A percentile compares a stretch with the other conserved stretches of the same genome.
These are phyloP conservation scores for Pseudogymnoascus sp. DNA, from an alignment of 2,329 filamentous ascomycete genomes.

Conservation along the genomic window DNA sequence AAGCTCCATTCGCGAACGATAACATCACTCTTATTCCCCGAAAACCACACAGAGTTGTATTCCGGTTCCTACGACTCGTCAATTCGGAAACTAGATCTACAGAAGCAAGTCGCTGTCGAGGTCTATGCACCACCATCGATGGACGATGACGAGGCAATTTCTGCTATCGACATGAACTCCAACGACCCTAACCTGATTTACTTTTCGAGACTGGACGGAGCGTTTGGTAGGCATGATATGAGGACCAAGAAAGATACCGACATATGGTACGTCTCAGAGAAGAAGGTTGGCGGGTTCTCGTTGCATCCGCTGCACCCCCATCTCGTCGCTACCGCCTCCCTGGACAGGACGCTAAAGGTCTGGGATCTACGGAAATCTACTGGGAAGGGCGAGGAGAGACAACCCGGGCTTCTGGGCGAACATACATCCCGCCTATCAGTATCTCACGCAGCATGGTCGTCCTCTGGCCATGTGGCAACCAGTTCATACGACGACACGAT, in stretches of 20 bases:
- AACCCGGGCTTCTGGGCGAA: slow-evolving; percentile 68
- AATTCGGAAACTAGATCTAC: slow-evolving; percentile 77
- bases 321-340: slow-evolving; percentile 77
- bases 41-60: slow-evolving; percentile 68
- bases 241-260: slow-evolving; percentile 54
- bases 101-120: slow-evolving; percentile 71
- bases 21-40: slow-evolving; percentile 69
- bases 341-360: slow-evolving; percentile 82
- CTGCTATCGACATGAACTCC: slow-evolving; percentile 70
- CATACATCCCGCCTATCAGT: slow-evolving; percentile 80
- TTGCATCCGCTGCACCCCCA: slow-evolving; percentile 74
- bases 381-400: slow-evolving; percentile 50
- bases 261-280: slow-evolving; percentile 71
- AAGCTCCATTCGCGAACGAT: slow-evolving; percentile 89
- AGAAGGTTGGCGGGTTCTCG: slow-evolving; percentile 93
- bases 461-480: slow-evolving; percentile 78
- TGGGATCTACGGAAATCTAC: slow-evolving; percentile 84
- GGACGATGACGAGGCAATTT: slow-evolving; percentile 69
- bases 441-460: slow-evolving; percentile 86
- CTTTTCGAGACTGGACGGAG: slow-evolving; percentile 80
- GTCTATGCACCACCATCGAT: slow-evolving; percentile 68
- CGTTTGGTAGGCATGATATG: slow-evolving; percentile 73
- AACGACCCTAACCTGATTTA: slow-evolving; percentile 67
- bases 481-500: slow-evolving; percentile 92
- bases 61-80: slow-evolving; percentile 90